Evolutionary conservation across 345 rosid genomes (phyloP).

Genomic region (Geranium rotundifolium): DNA sequence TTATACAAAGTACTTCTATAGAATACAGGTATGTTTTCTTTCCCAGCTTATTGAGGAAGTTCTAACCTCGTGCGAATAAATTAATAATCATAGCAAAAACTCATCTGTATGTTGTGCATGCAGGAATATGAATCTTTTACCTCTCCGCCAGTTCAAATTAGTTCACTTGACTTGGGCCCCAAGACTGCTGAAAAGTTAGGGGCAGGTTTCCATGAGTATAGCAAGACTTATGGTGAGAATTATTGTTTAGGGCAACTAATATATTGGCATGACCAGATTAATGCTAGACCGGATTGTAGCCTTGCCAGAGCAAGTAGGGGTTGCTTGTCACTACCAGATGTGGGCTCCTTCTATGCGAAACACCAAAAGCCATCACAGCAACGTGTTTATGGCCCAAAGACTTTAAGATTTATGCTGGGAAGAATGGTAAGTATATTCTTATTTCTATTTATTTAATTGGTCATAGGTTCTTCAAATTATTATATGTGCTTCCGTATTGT

Average conservation of each 20-base stretch:
- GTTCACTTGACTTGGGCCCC: conserved; percentile 90
- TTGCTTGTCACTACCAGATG: conserved; percentile 77
- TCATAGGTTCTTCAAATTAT: neutral
- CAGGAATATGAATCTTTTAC: conserved; percentile 76
- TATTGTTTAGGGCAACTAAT: conserved; percentile 95
- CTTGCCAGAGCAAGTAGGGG: conserved; percentile 68
- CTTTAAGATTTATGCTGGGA: conserved; percentile 56
- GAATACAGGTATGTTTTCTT: conserved; percentile 52
- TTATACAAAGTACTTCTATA: conserved; percentile 70
- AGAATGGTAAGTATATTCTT: conserved; percentile 53
- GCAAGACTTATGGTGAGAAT: conserved; percentile 83
- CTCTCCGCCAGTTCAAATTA: conserved; percentile 79
- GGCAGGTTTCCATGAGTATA: conserved; percentile 51
- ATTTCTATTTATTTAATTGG: neutral
- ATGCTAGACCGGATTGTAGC: conserved; percentile 65
- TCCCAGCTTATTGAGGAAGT: too few species aligned
- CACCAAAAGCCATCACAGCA: conserved; percentile 70
- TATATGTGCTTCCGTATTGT: neutral
- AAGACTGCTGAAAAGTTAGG: conserved; percentile 72
- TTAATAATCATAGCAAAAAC: neutral
- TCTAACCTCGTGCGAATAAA: neutral
- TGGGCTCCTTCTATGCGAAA: conserved; percentile 82
- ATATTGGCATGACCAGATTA: conserved; percentile 89
- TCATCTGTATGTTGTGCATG: neutral
- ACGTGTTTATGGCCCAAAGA: conserved; percentile 75